Percentiles rank a stretch among this genome's conserved stretches.
phyloP scores from a whole-genome alignment of 2,329 filamentous ascomycete genomes.

The Aspergillus candidus region DNA sequence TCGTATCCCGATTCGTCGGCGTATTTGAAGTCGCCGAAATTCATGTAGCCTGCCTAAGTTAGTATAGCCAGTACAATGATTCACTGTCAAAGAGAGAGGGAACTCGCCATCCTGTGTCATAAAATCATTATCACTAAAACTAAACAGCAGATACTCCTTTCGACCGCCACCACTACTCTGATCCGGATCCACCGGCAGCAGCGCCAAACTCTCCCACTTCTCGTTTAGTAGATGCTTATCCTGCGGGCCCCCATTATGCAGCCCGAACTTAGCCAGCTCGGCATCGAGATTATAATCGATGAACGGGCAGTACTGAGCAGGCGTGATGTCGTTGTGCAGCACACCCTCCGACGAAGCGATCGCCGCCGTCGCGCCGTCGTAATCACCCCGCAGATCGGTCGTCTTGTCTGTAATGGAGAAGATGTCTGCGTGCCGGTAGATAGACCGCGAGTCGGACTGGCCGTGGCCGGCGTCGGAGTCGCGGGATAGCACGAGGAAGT shows the following conservation, averaged over 20 bases:
- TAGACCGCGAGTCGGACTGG: conserved; percentile 45
- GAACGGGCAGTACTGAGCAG: conserved; percentile 60
- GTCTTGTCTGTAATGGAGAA: conserved; percentile 55
- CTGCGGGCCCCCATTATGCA: conserved; percentile 62
- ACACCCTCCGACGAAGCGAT: conserved; percentile 48
- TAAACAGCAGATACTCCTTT: conserved; percentile 62
- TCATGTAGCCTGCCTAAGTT: conserved; percentile 46
- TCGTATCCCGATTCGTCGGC: conserved; percentile 52
- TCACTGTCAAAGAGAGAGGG: background rate
- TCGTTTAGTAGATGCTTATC: conserved; percentile 60
- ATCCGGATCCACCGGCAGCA: conserved; percentile 54
- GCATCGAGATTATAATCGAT: conserved; percentile 62
- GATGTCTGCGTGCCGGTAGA: conserved; percentile 65
- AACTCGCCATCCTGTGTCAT: conserved; percentile 60
- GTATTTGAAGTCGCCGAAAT: conserved; percentile 53
- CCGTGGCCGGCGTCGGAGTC: conserved; percentile 58
- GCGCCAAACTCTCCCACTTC: conserved; percentile 67
- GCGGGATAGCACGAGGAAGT: conserved; percentile 62
- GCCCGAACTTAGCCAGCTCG: conserved; percentile 58
- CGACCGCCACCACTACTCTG: conserved; percentile 24
- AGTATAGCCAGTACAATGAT: background rate
- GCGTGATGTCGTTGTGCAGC: conserved; percentile 49
- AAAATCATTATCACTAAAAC: conserved; percentile 67
- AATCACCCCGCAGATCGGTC: conserved; percentile 54
- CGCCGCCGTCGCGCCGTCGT: conserved; percentile 35